phyloP scores from a whole-genome alignment of 495 filamentous ascomycete species.

The Penicillium cinerascens region DNA sequence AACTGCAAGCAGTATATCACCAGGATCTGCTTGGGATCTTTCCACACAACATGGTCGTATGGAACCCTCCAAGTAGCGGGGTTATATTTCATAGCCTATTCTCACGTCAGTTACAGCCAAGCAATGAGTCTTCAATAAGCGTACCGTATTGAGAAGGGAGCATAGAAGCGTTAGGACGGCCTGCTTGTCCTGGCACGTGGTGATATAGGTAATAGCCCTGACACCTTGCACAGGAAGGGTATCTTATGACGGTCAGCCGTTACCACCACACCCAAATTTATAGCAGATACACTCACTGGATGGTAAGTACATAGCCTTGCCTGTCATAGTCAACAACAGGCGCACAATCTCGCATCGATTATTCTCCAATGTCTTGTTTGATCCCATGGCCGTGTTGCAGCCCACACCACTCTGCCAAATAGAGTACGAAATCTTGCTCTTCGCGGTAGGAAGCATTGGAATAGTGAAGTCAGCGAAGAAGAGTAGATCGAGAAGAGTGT shows the following conservation, averaged over 20 bases:
- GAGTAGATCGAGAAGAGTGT: constrained; percentile 82
- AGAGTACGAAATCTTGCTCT: constrained; percentile 81
- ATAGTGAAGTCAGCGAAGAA: constrained; percentile 91
- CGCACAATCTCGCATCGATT: constrained; percentile 89
- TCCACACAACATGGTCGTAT: constrained; percentile 90
- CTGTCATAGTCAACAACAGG: constrained; percentile 77
- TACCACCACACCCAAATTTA: neutral
- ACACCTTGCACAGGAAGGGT: constrained; percentile 81
- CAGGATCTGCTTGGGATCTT: constrained; percentile 86
- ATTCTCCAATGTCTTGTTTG: constrained; percentile 84
- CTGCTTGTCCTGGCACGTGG: constrained; percentile 85
- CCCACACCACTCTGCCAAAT: constrained; percentile 99
- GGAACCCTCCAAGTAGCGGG: constrained; percentile 92
- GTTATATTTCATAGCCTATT: constrained; percentile 90
- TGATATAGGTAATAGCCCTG: constrained; percentile 84
- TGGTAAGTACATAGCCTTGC: constrained; percentile 91
- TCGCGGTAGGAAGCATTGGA: constrained; percentile 60
- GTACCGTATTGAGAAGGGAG: constrained; percentile 93
- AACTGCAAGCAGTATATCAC: constrained; percentile 91
- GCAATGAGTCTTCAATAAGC: neutral
- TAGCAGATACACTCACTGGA: constrained; percentile 49
- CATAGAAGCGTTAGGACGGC: constrained; percentile 83
- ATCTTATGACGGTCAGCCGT: constrained; percentile 40
- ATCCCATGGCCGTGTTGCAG: constrained; percentile 83
- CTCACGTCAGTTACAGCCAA: constrained; percentile 1